phyloP scores from a whole-genome alignment of 1,284 basidiomycete genomes.

The Trichosporon asahii region DNA sequence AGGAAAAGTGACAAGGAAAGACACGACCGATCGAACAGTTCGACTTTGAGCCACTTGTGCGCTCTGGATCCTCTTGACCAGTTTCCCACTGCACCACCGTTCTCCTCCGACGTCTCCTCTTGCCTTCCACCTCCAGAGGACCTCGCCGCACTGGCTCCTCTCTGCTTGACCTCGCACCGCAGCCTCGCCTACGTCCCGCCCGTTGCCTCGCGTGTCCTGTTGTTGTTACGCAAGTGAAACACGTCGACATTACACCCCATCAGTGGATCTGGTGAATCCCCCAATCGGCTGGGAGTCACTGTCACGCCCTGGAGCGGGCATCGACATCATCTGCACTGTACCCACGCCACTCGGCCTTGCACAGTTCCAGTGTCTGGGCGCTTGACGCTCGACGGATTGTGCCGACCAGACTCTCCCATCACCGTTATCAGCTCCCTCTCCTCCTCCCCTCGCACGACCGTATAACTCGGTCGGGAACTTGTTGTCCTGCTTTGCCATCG shows the following conservation, averaged over 20 bases:
- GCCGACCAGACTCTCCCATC: background rate
- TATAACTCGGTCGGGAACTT: background rate
- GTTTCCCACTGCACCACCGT: background rate
- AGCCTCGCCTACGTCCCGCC: background rate
- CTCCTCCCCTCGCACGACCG: background rate
- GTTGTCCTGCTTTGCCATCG: background rate
- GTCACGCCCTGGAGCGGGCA: background rate
- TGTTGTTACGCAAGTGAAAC: background rate
- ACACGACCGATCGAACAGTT: conserved; percentile 1
- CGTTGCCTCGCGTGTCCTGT: background rate
- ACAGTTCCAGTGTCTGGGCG: background rate
- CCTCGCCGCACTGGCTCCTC: background rate
- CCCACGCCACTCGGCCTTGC: conserved; percentile 3
- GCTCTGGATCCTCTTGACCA: background rate
- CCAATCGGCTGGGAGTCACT: background rate
- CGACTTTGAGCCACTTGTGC: background rate
- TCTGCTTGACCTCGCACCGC: background rate
- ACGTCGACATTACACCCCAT: conserved; percentile 8
- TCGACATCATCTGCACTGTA: background rate
- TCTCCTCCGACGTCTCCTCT: background rate
- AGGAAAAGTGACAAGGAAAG: background rate
- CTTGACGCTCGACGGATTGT: background rate
- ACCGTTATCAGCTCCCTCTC: background rate
- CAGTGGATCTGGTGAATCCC: conserved; percentile 1
- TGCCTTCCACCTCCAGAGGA: background rate